These are phyloP conservation scores for Desmodesmus armatus DNA, from an alignment of 139 green algal species.

Conservation along the genomic window DNA sequence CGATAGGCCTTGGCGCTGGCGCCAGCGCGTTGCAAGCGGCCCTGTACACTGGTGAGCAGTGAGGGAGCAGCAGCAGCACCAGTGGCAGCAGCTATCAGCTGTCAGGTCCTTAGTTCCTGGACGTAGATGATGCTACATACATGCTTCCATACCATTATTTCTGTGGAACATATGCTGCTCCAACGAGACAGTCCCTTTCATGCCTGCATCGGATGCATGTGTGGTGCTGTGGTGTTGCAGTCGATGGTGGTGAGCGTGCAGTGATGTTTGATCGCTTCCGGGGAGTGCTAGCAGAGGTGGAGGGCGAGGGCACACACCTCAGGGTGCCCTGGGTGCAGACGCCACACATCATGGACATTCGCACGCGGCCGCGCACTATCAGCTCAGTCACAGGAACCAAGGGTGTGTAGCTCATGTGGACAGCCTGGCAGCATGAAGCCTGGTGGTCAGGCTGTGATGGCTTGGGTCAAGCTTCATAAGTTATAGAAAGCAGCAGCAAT, in stretches of 20 bases:
- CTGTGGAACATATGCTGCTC: too few relatives aligned
- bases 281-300: slow-evolving; percentile 85
- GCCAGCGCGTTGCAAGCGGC: slow-evolving; percentile 80
- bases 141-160: neutral
- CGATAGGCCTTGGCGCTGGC: slow-evolving; percentile 81
- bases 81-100: too few relatives aligned
- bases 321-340: slow-evolving; percentile 92
- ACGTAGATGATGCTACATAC: neutral
- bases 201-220: too few relatives aligned
- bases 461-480: too few relatives aligned
- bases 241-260: slow-evolving; percentile 97
- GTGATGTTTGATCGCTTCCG: slow-evolving; percentile 97
- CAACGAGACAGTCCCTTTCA: neutral
- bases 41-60: slow-evolving; percentile 85
- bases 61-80: neutral
- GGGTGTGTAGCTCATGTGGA: slow-evolving; percentile 61
- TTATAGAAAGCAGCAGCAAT: neutral
- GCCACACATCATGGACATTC: slow-evolving; percentile 96
- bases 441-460: too few relatives aligned
- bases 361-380: slow-evolving; percentile 93
- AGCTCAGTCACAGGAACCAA: slow-evolving; percentile 98
- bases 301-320: slow-evolving; percentile 95
- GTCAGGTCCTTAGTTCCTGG: neutral
- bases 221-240: slow-evolving; percentile 62
- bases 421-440: too few relatives aligned